A percentile compares a stretch with the other conserved stretches of the same genome.
These are phyloP conservation scores for Hygrophoropsis aurantiaca DNA, from an alignment of 768 basidiomycete species.

Conservation along the genomic window DNA sequence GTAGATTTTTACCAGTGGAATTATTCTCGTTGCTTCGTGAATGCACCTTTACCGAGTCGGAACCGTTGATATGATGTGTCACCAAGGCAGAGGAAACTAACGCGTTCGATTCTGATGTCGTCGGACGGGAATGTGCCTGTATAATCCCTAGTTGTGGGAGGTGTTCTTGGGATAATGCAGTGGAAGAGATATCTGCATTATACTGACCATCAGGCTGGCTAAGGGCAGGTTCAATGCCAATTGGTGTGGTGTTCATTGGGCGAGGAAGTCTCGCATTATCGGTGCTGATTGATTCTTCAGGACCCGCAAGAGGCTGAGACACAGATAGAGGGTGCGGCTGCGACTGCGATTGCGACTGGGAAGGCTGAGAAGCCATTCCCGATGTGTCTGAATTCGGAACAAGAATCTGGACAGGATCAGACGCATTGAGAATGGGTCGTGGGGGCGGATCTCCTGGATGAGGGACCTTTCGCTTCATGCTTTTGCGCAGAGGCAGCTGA, in stretches of 20 bases:
- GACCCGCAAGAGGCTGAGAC: conserved; percentile 1
- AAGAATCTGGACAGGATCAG: conserved; percentile 43
- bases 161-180: too few species aligned
- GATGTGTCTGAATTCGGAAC: conserved; percentile 60
- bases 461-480: conserved; percentile 46
- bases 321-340: conserved; percentile 30
- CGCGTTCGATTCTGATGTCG: too few species aligned
- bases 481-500: conserved; percentile 16
- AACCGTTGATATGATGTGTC: too few species aligned
- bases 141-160: too few species aligned
- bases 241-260: too few species aligned
- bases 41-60: too few species aligned
- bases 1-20: background rate
- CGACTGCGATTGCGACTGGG: conserved; percentile 31
- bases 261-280: background rate
- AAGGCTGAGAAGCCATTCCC: conserved; percentile 32
- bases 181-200: background rate
- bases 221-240: too few species aligned
- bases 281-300: conserved; percentile 4
- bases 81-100: too few species aligned
- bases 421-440: conserved; percentile 23
- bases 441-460: conserved; percentile 38
- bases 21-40: background rate
- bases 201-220: background rate
- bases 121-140: too few species aligned